Conservation (phyloP, 148 eudicot genomes). For the Polygonum maritimum region DNA sequence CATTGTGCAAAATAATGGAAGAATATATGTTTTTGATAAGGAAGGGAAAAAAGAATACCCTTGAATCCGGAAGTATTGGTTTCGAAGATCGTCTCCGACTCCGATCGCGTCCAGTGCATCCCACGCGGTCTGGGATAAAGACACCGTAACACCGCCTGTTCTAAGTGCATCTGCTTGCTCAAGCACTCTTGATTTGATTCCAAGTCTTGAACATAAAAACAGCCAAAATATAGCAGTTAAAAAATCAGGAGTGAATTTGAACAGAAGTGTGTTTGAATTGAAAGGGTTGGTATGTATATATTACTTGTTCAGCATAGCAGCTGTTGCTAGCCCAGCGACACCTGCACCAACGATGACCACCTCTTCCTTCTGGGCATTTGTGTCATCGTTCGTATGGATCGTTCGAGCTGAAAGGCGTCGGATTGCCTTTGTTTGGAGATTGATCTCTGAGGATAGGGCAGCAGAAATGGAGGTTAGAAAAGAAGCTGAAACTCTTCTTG, state of each 20-base stretch:
- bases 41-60: constrained; percentile 33
- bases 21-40: background rate
- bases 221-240: background rate
- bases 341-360: constrained; percentile 90
- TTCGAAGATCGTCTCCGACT: constrained; percentile 58
- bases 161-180: constrained; percentile 80
- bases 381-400: background rate
- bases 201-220: constrained; percentile 30
- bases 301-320: constrained; percentile 81
- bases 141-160: constrained; percentile 67
- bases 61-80: constrained; percentile 65
- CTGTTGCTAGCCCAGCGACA: constrained; percentile 85
- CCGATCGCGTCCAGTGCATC: constrained; percentile 74
- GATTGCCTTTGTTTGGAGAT: background rate
- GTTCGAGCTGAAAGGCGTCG: background rate
- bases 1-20: background rate
- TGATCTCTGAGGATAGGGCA: background rate
- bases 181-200: constrained; percentile 51
- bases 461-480: background rate
- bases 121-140: constrained; percentile 89
- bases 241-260: background rate
- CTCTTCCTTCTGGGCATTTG: constrained; percentile 29
- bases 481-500: constrained; percentile 8
- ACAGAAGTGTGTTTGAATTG: background rate
- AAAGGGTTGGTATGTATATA: background rate